Evolutionary conservation across 805 yeast genomes (phyloP).

Genomic region (Wickerhamomyces canadensis): DNA sequence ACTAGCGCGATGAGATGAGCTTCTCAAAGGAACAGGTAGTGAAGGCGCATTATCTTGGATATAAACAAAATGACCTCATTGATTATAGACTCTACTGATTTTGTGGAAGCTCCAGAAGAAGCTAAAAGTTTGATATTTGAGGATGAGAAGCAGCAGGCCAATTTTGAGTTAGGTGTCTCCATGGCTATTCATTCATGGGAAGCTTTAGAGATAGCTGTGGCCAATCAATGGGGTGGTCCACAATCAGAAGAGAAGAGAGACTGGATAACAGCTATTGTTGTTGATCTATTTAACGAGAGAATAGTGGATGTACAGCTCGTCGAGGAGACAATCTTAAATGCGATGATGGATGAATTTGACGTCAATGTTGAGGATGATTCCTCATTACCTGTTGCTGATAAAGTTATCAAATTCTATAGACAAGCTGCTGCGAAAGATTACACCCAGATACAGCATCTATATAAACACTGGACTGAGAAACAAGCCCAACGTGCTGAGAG

Average conservation of each 20-base stretch:
- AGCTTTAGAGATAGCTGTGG: conserved; percentile 82
- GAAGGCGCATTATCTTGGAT: too few species aligned
- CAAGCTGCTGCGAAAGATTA: conserved; percentile 54
- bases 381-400: conserved; percentile 66
- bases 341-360: conserved; percentile 95
- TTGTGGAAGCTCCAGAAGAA: conserved; percentile 47
- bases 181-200: conserved; percentile 93
- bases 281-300: conserved; percentile 66
- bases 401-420: conserved; percentile 59
- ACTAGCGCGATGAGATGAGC: too few species aligned
- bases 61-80: conserved; percentile 4
- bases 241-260: conserved; percentile 88
- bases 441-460: conserved; percentile 51
- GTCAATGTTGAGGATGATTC: conserved; percentile 85
- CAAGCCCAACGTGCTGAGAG: conserved; percentile 33
- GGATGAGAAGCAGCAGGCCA: conserved; percentile 68
- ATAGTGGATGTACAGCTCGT: conserved; percentile 72
- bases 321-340: conserved; percentile 79
- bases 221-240: conserved; percentile 93
- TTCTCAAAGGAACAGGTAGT: too few species aligned
- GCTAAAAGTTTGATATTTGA: conserved; percentile 33
- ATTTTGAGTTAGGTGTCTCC: conserved; percentile 88
- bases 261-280: conserved; percentile 82
- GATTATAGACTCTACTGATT: conserved; percentile 38
- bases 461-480: conserved; percentile 51